These are phyloP conservation scores for Strigomonas galati DNA, from an alignment of 208 protist genomes.

Conservation along the genomic window DNA sequence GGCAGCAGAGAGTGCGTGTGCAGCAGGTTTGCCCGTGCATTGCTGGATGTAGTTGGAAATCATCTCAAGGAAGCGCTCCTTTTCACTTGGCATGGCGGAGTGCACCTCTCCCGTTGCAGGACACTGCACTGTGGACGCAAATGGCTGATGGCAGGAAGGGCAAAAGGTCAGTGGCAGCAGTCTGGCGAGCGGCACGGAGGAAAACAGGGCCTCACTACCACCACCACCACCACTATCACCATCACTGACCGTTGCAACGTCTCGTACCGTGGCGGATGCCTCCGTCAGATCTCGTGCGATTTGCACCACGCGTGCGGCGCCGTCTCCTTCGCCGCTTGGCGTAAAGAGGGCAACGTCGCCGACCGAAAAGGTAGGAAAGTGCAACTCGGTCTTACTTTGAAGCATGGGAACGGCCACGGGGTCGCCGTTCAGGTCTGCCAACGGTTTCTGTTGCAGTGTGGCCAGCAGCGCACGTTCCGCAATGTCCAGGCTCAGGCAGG, in stretches of 20 bases:
- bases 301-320: slow-evolving; percentile 19
- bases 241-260: background rate
- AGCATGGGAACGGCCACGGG: slow-evolving; percentile 36
- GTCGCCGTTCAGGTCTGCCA: slow-evolving; percentile 26
- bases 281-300: background rate
- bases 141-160: background rate
- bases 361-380: slow-evolving; percentile 21
- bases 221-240: background rate
- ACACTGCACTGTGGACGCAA: background rate
- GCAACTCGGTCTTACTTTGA: slow-evolving; percentile 1
- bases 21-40: background rate
- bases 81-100: background rate
- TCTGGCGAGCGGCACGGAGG: background rate
- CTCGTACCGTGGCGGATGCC: background rate
- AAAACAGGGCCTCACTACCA: background rate
- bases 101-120: background rate
- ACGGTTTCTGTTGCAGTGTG: slow-evolving; percentile 27
- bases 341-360: slow-evolving; percentile 39
- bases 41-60: background rate
- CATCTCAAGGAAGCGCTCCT: background rate
- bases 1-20: background rate
- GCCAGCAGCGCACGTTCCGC: slow-evolving; percentile 40
- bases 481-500: slow-evolving; percentile 30
- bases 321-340: slow-evolving; percentile 22
- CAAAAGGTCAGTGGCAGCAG: background rate